Percentiles rank a stretch among this genome's conserved stretches.
Evolutionary conservation across 495 filamentous ascomycete species (phyloP).

Genomic region (Penicillium bovifimosum): DNA sequence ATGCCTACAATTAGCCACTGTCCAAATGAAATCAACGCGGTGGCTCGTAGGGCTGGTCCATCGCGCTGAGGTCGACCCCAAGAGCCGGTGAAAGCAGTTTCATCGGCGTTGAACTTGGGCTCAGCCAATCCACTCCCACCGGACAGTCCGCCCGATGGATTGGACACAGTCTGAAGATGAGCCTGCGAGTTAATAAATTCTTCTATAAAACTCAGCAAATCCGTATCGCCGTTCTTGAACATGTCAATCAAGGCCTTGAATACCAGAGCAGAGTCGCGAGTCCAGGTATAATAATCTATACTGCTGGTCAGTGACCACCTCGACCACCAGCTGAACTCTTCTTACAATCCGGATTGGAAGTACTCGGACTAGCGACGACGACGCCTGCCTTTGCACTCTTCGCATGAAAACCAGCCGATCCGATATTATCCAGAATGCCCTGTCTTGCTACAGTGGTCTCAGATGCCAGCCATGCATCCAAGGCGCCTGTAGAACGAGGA

Average conservation of each 20-base stretch:
- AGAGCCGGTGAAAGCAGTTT: constrained; percentile 52
- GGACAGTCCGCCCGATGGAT: constrained; percentile 52
- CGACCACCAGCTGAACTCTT: constrained; percentile 22
- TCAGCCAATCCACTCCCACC: constrained; percentile 40
- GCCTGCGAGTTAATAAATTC: constrained; percentile 53
- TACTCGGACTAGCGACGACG: constrained; percentile 59
- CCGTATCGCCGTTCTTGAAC: constrained; percentile 50
- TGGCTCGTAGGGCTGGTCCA: constrained; percentile 64
- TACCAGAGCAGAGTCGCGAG: constrained; percentile 62
- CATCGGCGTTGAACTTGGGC: constrained; percentile 50
- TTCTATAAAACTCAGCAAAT: constrained; percentile 50
- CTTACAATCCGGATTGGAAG: constrained; percentile 55
- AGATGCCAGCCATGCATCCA: constrained; percentile 47
- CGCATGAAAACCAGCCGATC: constrained; percentile 45
- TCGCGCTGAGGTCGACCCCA: constrained; percentile 73
- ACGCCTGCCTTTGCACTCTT: constrained; percentile 45
- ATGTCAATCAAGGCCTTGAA: constrained; percentile 56
- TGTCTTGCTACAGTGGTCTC: constrained; percentile 47
- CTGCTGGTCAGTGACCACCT: constrained; percentile 13
- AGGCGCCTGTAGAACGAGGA: constrained; percentile 16
- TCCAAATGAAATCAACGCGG: constrained; percentile 46
- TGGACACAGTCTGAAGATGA: constrained; percentile 54
- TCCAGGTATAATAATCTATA: constrained; percentile 58
- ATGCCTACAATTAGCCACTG: constrained; percentile 31
- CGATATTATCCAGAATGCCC: constrained; percentile 57